Evolutionary conservation across 495 filamentous ascomycete genomes (phyloP).

Genomic region (Hypoxylon fuscum): DNA sequence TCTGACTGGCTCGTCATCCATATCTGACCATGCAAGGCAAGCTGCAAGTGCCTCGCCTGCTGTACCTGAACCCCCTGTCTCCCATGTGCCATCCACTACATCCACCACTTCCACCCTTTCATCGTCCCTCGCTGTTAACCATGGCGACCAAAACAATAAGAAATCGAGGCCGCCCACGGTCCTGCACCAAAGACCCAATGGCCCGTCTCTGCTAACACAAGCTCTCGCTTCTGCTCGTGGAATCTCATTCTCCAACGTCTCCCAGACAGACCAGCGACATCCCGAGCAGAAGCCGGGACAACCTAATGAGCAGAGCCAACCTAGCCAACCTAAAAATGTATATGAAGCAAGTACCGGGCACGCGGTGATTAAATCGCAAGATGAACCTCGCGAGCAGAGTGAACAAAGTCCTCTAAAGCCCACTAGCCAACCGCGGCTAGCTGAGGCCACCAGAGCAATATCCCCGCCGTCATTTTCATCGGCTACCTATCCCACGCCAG

Average conservation of each 20-base stretch:
- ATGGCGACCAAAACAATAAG: conserved; percentile 56
- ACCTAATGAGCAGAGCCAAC: conserved; percentile 28
- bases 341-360: conserved; percentile 25
- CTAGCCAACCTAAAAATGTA: conserved; percentile 28
- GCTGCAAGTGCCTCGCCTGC: conserved; percentile 40
- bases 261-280: conserved; percentile 41
- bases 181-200: conserved; percentile 51
- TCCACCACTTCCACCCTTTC: conserved; percentile 24
- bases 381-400: conserved; percentile 41
- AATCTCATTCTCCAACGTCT: conserved; percentile 42
- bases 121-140: conserved; percentile 36
- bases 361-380: conserved; percentile 39
- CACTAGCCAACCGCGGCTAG: conserved; percentile 34
- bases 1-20: conserved; percentile 41
- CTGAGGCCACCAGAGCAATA: conserved; percentile 31
- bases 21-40: conserved; percentile 40
- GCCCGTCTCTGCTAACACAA: conserved; percentile 60
- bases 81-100: conserved; percentile 36
- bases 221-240: conserved; percentile 63
- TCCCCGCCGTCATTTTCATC: conserved; percentile 33
- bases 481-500: conserved; percentile 7
- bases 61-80: conserved; percentile 38
- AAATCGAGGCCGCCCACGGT: conserved; percentile 53
- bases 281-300: conserved; percentile 38
- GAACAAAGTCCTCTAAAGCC: conserved; percentile 46